phyloP scores from a whole-genome alignment of 495 filamentous ascomycete species.

The Neurospora cerealis region DNA sequence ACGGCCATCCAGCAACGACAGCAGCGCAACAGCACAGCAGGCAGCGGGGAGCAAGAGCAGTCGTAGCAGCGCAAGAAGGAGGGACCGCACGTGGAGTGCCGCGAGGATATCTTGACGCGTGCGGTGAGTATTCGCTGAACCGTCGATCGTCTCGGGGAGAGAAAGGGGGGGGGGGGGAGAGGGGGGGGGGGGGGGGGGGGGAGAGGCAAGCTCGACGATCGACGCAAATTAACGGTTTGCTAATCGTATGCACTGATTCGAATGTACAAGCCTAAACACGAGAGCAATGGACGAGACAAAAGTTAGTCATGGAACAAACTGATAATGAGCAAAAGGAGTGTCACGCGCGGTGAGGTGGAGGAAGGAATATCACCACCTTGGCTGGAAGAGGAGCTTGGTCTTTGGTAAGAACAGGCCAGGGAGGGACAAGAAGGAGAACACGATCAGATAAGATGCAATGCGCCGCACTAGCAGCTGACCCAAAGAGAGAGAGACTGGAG shows the following conservation, averaged over 20 bases:
- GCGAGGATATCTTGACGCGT: not conserved
- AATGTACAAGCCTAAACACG: not conserved
- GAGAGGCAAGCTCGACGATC: not conserved
- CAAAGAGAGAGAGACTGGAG: not conserved
- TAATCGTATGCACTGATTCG: not conserved
- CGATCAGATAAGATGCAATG: not conserved
- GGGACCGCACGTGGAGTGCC: not conserved
- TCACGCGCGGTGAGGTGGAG: not conserved
- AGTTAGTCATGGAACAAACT: not conserved
- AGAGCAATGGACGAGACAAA: not conserved
- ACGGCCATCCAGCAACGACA: conserved; percentile 18
- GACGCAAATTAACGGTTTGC: not conserved
- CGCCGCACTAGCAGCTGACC: not conserved
- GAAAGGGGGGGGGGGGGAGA: too few species aligned
- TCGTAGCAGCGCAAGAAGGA: not conserved
- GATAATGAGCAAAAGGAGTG: not conserved
- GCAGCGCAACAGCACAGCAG: not conserved
- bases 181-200: too few species aligned
- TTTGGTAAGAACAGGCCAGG: not conserved
- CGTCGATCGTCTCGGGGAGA: not conserved
- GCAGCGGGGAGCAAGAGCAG: not conserved
- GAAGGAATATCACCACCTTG: not conserved
- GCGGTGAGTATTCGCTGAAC: not conserved
- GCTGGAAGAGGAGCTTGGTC: not conserved
- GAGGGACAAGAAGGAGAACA: not conserved